These are phyloP conservation scores for Parasitella parasitica DNA, from an alignment of 371 early-diverging fungal species.

Conservation along the genomic window DNA sequence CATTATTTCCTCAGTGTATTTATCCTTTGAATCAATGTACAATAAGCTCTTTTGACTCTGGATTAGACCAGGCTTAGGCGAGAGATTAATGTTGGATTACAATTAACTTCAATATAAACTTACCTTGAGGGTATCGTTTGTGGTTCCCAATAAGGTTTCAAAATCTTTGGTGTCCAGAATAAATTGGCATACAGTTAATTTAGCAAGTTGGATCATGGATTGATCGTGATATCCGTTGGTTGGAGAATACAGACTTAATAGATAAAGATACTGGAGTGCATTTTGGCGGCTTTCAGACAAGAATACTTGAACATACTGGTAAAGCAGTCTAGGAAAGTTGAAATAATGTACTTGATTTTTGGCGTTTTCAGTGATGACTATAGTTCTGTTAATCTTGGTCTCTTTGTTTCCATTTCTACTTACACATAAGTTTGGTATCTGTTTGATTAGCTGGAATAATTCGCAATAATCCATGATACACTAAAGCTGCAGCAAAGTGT, in stretches of 20 bases:
- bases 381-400: neutral
- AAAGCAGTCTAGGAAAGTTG: conserved; percentile 64
- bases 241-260: conserved; percentile 58
- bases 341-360: conserved; percentile 30
- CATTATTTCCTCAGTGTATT: conserved; percentile 63
- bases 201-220: conserved; percentile 44
- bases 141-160: conserved; percentile 54
- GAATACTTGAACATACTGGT: conserved; percentile 56
- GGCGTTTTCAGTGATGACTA: conserved; percentile 3
- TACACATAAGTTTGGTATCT: conserved; percentile 23
- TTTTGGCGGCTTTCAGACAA: conserved; percentile 52
- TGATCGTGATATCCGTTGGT: conserved; percentile 28
- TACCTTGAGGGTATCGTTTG: neutral
- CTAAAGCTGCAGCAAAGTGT: conserved; percentile 86
- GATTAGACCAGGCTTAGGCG: conserved; percentile 1
- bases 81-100: no score
- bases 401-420: neutral
- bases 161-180: conserved; percentile 56
- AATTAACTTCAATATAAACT: neutral
- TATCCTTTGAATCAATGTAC: conserved; percentile 52
- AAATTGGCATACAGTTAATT: conserved; percentile 44
- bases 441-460: conserved; percentile 24
- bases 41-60: conserved; percentile 52
- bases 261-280: conserved; percentile 66
- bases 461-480: conserved; percentile 71